Evolutionary conservation across 768 basidiomycete species (phyloP).

Genomic region (Amanita fuliginea): DNA sequence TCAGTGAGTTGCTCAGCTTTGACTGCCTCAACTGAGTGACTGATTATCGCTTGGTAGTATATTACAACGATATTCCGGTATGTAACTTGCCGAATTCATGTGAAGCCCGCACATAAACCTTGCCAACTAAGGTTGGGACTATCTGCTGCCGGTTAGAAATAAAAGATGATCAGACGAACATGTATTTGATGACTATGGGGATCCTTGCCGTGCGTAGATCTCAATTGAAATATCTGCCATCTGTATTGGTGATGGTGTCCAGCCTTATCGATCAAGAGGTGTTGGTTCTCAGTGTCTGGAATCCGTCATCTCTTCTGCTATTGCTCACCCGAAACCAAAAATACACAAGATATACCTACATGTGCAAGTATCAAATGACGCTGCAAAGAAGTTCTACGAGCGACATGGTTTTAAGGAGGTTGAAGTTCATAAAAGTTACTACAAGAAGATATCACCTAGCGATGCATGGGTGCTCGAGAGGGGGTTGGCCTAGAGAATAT

Average conservation of each 20-base stretch:
- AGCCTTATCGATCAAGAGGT: slow-evolving; percentile 81
- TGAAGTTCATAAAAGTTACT: slow-evolving; percentile 61
- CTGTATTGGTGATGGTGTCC: not conserved
- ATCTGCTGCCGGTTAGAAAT: slow-evolving; percentile 79
- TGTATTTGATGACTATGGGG: slow-evolving; percentile 92
- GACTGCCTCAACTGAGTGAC: slow-evolving; percentile 7
- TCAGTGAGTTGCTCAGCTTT: slow-evolving; percentile 43
- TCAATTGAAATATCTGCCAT: not conserved
- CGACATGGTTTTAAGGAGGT: slow-evolving; percentile 69
- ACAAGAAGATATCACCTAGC: slow-evolving; percentile 79
- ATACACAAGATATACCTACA: slow-evolving; percentile 72
- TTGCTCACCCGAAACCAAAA: slow-evolving; percentile 43
- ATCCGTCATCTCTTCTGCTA: slow-evolving; percentile 54
- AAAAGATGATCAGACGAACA: slow-evolving; percentile 38
- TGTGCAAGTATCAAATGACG: slow-evolving; percentile 74
- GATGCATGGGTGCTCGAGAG: slow-evolving; percentile 85
- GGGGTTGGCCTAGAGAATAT: slow-evolving; percentile 19
- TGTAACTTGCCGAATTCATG: slow-evolving; percentile 13
- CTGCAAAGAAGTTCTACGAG: slow-evolving; percentile 77
- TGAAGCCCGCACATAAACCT: slow-evolving; percentile 9
- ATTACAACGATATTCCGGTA: slow-evolving; percentile 84
- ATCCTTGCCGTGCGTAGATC: slow-evolving; percentile 64
- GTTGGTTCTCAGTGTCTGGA: slow-evolving; percentile 67
- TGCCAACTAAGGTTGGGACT: slow-evolving; percentile 49
- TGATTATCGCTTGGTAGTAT: slow-evolving; percentile 37